These are phyloP conservation scores for Coprinopsis marcescibilis DNA, from an alignment of 768 basidiomycete species.

Conservation along the genomic window DNA sequence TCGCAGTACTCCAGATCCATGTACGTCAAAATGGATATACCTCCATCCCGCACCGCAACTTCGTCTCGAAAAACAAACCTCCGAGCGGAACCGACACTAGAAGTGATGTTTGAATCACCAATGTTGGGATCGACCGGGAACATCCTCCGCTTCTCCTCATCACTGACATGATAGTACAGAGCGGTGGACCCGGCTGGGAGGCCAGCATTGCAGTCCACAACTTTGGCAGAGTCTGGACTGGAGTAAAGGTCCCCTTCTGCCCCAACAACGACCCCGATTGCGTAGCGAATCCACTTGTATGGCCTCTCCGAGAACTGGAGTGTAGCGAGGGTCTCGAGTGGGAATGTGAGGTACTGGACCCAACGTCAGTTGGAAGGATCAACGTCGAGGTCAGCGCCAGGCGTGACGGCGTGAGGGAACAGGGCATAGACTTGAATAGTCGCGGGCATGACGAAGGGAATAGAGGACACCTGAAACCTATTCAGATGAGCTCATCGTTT, in stretches of 20 bases:
- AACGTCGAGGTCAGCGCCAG: background rate
- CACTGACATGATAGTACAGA: constrained; percentile 15
- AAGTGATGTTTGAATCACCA: constrained; percentile 12
- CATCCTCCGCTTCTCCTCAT: constrained; percentile 17
- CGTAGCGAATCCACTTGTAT: constrained; percentile 19
- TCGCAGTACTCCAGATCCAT: no score
- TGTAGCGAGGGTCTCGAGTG: background rate
- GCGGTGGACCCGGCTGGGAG: constrained; percentile 7
- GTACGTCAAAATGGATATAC: no score
- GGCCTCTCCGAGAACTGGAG: constrained; percentile 15
- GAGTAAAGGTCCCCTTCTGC: constrained; percentile 16
- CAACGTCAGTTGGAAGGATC: constrained; percentile 9
- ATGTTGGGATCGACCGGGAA: constrained; percentile 16
- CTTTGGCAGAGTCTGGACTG: background rate
- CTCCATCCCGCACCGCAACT: no score
- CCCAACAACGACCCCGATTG: constrained; percentile 17
- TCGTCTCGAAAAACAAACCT: no score
- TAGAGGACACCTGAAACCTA: no score
- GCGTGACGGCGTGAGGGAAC: constrained; percentile 7
- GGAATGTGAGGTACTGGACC: constrained; percentile 1
- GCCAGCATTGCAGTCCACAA: constrained; percentile 13
- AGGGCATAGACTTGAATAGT: constrained; percentile 6
- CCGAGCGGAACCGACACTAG: no score
- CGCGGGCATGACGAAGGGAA: no score
- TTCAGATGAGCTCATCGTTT: no score